Evolutionary conservation across 305 asterid species (phyloP).

Genomic region (Solanum hybrid): DNA sequence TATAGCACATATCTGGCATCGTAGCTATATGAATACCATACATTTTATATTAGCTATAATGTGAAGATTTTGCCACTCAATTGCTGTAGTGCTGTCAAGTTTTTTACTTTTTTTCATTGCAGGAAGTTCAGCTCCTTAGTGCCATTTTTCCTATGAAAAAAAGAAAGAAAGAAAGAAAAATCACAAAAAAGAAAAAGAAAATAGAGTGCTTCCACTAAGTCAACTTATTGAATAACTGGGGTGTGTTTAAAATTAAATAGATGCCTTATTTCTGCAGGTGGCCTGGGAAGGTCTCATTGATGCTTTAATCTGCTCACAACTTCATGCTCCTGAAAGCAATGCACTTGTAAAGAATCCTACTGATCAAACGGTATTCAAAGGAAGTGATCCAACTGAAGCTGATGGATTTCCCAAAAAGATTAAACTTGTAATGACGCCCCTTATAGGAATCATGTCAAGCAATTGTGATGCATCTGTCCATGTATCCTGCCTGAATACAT

Average conservation of each 20-base stretch:
- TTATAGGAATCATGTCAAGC: conserved; percentile 51
- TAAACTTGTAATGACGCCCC: conserved; percentile 70
- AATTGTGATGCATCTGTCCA: conserved; percentile 64
- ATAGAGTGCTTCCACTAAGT: neutral
- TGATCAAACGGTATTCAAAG: conserved; percentile 17
- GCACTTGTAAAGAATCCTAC: conserved; percentile 11
- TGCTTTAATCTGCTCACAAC: conserved; percentile 40
- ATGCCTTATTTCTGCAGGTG: conserved; percentile 37
- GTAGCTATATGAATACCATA: neutral
- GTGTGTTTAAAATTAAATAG: neutral
- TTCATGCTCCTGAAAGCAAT: conserved; percentile 22
- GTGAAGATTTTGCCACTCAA: neutral
- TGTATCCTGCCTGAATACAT: conserved; percentile 62
- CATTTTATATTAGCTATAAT: neutral
- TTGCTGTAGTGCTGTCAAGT: neutral
- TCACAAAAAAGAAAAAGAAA: neutral
- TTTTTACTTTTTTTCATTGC: neutral
- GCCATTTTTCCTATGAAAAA: neutral
- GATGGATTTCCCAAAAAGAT: conserved; percentile 33
- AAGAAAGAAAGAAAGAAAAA: no score
- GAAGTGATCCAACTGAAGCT: conserved; percentile 18
- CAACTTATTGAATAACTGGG: neutral
- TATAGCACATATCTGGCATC: neutral
- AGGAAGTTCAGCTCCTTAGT: neutral
- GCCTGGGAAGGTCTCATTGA: conserved; percentile 79